Conservation (phyloP, 257 asterid genomes). For the Plantago ovata region DNA sequence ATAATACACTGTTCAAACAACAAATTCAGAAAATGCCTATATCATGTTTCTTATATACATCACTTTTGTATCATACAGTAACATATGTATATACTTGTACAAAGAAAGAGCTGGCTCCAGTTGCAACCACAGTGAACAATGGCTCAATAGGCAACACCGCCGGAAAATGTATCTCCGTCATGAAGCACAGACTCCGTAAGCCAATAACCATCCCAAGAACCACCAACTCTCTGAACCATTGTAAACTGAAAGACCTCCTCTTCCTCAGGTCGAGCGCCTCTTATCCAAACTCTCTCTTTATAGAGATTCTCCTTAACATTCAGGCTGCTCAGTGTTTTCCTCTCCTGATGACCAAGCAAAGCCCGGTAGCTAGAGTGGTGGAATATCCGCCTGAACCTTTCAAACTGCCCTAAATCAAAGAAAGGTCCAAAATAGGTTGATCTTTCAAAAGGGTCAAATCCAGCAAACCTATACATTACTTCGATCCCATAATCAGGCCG, state of each 20-base stretch:
- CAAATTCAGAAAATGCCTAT: no score
- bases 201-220: slow-evolving; percentile 99
- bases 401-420: slow-evolving; percentile 96
- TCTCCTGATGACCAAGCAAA: slow-evolving; percentile 81
- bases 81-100: background rate
- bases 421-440: slow-evolving; percentile 93
- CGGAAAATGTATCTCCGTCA: slow-evolving; percentile 79
- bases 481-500: slow-evolving; percentile 91
- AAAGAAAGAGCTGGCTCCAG: background rate
- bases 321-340: slow-evolving; percentile 82
- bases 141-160: slow-evolving; percentile 77
- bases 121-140: background rate
- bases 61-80: no score
- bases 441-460: slow-evolving; percentile 95
- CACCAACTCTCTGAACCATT: slow-evolving; percentile 92
- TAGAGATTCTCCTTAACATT: slow-evolving; percentile 66
- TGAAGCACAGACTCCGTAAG: slow-evolving; percentile 83
- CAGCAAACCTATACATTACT: slow-evolving; percentile 98
- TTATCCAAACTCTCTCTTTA: slow-evolving; percentile 81
- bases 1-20: no score
- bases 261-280: slow-evolving; percentile 91
- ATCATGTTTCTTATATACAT: no score
- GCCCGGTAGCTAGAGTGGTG: slow-evolving; percentile 92
- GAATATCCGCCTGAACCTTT: slow-evolving; percentile 85
- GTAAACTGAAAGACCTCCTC: slow-evolving; percentile 81